Percentiles rank a stretch among this genome's conserved stretches.
These are phyloP conservation scores for Allium cepa DNA, from an alignment of 106 monocot genomes.

Conservation along the genomic window DNA sequence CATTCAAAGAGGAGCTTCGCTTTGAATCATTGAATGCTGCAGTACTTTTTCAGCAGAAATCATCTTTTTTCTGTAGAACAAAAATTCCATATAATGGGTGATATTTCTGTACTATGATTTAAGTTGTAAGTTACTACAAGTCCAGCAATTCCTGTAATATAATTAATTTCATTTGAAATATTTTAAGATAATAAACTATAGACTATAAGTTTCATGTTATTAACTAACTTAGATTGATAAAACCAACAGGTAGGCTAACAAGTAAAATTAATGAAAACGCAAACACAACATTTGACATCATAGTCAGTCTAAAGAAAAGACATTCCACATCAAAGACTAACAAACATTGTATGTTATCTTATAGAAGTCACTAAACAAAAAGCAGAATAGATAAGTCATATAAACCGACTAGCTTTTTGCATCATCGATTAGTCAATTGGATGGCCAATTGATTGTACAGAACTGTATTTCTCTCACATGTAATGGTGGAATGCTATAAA, in stretches of 20 bases:
- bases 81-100: conserved; percentile 63
- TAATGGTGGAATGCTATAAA: too few species aligned
- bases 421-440: too few species aligned
- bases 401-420: too few species aligned
- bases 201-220: background rate
- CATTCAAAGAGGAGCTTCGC: conserved; percentile 59
- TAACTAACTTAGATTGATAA: conserved; percentile 75
- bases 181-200: background rate
- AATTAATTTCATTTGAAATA: background rate
- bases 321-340: too few species aligned
- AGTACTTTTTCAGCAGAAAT: conserved; percentile 85
- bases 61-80: conserved; percentile 81
- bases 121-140: conserved; percentile 75
- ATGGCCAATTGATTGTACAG: too few species aligned
- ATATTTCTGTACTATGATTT: conserved; percentile 56
- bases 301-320: too few species aligned
- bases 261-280: conserved; percentile 70
- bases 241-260: conserved; percentile 67
- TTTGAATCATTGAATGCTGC: conserved; percentile 57
- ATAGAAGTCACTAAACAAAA: too few species aligned
- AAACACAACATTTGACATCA: too few species aligned
- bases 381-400: too few species aligned
- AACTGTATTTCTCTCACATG: too few species aligned
- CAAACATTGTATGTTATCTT: too few species aligned
- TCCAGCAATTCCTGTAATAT: conserved; percentile 56